Evolutionary conservation across 768 basidiomycete genomes (phyloP), one percentile per base, ranked within the genome.

Genomic region (Aureoboletus auriporus): DNA sequence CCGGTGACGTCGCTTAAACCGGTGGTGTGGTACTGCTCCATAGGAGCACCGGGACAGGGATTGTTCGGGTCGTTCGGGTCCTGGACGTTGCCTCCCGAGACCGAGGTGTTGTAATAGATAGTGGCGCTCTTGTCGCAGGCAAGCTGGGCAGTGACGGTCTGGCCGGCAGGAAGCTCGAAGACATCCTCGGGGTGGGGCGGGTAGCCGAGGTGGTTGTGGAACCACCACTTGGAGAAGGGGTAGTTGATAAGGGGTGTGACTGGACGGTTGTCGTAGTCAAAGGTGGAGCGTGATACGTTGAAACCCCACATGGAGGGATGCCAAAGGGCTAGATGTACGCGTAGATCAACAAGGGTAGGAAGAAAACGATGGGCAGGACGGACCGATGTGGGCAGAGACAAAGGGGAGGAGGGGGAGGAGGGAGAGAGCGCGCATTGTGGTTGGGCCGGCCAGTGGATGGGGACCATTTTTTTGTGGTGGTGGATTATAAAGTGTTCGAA

Each of bases 281-380:
- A 83, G 1, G 77, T 77, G 55, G 49, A 1, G 82, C 83, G n/a
- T 2, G 20, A 23, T 23, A 83, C 82, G 46, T 85, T 84, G 71
- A 81, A 86, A 1, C 84, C 84, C 50, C 56, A 84, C 80, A 85
- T 83, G 61, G 76, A 74, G 4, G 79, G 74, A 49, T 78, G 73
- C 65, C 66, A 83, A 13, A 79, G 53, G n/a, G 76, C 80, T 78
- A 47, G 8, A 42, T 8, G 4, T 9, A 38, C 9, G 8, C 14
- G 57, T 8, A 51, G 50, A 20, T 7, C 13, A 3, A 23, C 10
- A 8, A 6, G 8, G 9, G 5, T 8, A 9, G 14, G 20, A 23
- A 23, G 20, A 23, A 23, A 23, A 23, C 2, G 20, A 9, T 17
- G 2, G 27, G 29, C 5, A n/a, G 4, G 28, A 55, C 63, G 42